Percentiles rank a stretch among this genome's conserved stretches.
Evolutionary conservation across 1,284 basidiomycete species (phyloP).

Genomic region (Butyriboletus appendiculatus): DNA sequence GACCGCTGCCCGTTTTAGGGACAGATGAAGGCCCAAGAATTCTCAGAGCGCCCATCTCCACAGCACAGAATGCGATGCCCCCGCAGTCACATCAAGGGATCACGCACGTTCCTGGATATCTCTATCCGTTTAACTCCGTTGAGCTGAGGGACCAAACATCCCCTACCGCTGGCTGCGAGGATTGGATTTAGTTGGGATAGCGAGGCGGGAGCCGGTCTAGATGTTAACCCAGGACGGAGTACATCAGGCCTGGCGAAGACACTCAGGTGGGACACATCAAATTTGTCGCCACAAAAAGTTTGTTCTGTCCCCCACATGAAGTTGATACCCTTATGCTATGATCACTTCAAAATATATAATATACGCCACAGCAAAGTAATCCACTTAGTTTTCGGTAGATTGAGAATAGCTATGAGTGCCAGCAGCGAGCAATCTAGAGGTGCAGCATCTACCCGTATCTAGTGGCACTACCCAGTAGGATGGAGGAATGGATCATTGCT

Average conservation of each 20-base stretch:
- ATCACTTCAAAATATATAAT: background rate
- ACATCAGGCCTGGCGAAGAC: background rate
- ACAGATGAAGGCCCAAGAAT: background rate
- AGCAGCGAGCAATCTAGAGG: background rate
- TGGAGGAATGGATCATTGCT: slow-evolving; percentile 33
- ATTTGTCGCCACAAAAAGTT: background rate
- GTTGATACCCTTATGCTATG: background rate
- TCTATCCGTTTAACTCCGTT: too few relatives aligned
- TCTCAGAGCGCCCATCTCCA: background rate
- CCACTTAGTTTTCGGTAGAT: background rate
- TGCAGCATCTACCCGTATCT: background rate
- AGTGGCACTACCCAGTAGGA: background rate
- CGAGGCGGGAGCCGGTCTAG: background rate
- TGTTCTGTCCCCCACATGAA: background rate
- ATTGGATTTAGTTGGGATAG: background rate
- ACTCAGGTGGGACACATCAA: background rate
- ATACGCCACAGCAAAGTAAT: background rate
- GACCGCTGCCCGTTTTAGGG: background rate
- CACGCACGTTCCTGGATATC: background rate
- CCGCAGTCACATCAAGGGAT: background rate
- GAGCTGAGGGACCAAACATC: background rate
- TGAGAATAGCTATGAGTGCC: background rate
- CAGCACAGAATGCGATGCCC: background rate
- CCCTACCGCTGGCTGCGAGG: background rate
- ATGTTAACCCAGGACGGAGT: too few relatives aligned